Conservation (phyloP, 192 early-diverging fungal species). For the Coemansia sp. region DNA sequence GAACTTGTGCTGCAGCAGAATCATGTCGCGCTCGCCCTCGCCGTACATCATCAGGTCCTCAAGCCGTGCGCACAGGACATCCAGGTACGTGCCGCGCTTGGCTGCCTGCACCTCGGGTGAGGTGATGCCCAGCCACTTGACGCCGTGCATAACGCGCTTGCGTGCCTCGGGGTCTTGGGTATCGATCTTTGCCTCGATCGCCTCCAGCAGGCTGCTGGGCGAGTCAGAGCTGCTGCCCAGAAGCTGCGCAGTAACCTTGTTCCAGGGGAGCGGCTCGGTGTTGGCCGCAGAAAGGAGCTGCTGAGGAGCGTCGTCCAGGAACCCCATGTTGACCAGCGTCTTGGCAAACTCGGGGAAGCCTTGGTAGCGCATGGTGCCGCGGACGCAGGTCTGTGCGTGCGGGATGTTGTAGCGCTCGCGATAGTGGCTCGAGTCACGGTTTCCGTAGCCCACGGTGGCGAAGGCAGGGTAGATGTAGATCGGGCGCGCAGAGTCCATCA, state of each 20-base stretch:
- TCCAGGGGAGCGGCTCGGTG: constrained; percentile 72
- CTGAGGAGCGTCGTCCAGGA: constrained; percentile 76
- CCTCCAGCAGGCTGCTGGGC: constrained; percentile 57
- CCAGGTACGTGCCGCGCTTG: constrained; percentile 75
- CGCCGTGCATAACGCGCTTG: constrained; percentile 67
- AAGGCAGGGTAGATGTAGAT: constrained; percentile 94
- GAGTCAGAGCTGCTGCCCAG: constrained; percentile 22
- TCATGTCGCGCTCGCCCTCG: constrained; percentile 91
- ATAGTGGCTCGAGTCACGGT: constrained; percentile 96
- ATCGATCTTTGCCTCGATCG: constrained; percentile 68
- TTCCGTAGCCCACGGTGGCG: constrained; percentile 93
- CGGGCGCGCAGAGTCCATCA: constrained; percentile 92
- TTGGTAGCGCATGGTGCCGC: constrained; percentile 94
- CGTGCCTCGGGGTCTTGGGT: constrained; percentile 59
- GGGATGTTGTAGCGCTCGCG: constrained; percentile 93
- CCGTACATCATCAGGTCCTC: constrained; percentile 97
- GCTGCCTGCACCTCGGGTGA: constrained; percentile 65
- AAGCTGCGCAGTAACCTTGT: constrained; percentile 66
- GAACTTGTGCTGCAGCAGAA: constrained; percentile 97
- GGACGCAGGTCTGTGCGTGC: constrained; percentile 87
- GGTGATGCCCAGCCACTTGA: constrained; percentile 86
- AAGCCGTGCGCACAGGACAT: constrained; percentile 93
- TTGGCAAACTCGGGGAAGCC: constrained; percentile 97
- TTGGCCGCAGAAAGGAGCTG: constrained; percentile 59
- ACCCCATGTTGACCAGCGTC: constrained; percentile 89